Base-by-base conservation (phyloP, 257 asterid species). In the Prunella vulgaris region DNA sequence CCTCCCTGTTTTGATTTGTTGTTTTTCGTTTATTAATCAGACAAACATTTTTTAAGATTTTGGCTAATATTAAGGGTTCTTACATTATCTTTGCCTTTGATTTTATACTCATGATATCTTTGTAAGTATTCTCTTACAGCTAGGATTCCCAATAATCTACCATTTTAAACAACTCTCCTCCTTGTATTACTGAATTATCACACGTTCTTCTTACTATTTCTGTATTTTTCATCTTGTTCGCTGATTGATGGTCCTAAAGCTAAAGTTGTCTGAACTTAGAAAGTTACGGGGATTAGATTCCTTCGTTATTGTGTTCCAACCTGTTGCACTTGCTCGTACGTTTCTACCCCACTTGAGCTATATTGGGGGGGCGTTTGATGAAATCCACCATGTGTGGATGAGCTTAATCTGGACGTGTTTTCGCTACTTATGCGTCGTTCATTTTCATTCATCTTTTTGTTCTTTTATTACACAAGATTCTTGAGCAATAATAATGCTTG, bases 1-100 rank as follows among this genome's bases (percentile, higher is more conserved):
- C 77, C 82, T 48, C 71, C 77, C 67, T 69, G 79, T 84, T 83
- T 81, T 72, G 38, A 73, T 78, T 82, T 74, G 72, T 71, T 70
- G 48, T 79, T 66, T 48, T 63, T 77, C 73, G 61, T 88, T 85
- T 78, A 69, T 85, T 79, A 35, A 73, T 60, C 68, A 73, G 81
- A 84, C 83, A 68, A 48, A 74, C 70, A 72, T 71, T 77, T 74
- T 69, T 66, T 44, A 72, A 66, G 76, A 66, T 77, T 76, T 51
- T 77, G 84, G 73, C 75, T 68, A 53, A 68, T 68, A 66, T 69
- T 66, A 61, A 73, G 64, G 77, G 62, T 61, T 66, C 59, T 35
- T 66, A 60, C 59, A 40, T 64, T 69, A 32, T 69, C 56, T 35
- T 71, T 35, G 54, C 27, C 77, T 71, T 37, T 56, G 25, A 21